Percentiles rank a stretch among this genome's conserved stretches.
Conservation (phyloP, 805 yeast species). For the Pichia thaimueangensis region DNA sequence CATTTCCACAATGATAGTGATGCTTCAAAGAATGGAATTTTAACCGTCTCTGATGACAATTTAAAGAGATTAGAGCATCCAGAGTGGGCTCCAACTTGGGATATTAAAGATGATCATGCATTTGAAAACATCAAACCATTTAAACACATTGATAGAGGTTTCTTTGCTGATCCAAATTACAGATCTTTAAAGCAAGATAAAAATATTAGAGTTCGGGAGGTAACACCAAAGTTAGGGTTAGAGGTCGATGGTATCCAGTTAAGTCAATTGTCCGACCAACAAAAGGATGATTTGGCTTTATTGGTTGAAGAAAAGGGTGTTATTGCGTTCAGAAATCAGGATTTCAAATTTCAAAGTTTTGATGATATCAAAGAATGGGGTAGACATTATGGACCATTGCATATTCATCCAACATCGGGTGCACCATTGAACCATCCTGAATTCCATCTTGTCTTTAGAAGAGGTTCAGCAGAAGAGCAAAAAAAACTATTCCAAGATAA, state of each 20-base stretch:
- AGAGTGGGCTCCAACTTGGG: constrained; percentile 18
- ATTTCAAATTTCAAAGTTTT: constrained; percentile 52
- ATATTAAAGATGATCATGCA: constrained; percentile 10
- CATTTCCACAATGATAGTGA: constrained; percentile 14
- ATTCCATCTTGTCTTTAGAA: constrained; percentile 55
- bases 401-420: constrained; percentile 71
- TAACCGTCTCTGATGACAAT: constrained; percentile 13
- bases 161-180: constrained; percentile 53
- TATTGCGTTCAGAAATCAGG: constrained; percentile 60
- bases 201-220: constrained; percentile 29
- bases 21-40: constrained; percentile 6
- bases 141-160: constrained; percentile 59
- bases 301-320: constrained; percentile 68
- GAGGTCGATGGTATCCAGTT: constrained; percentile 58
- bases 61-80: constrained; percentile 8
- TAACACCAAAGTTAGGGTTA: constrained; percentile 68
- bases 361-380: constrained; percentile 47
- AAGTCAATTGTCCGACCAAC: constrained; percentile 44
- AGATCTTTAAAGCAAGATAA: constrained; percentile 38
- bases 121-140: constrained; percentile 42
- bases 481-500: constrained; percentile 31
- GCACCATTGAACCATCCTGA: constrained; percentile 56
- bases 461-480: constrained; percentile 35
- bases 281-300: constrained; percentile 64
- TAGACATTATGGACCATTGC: constrained; percentile 61